A percentile compares a stretch with the other conserved stretches of the same genome.
These are phyloP conservation scores for Dittrichia graveolens DNA, from an alignment of 129 eudicot genomes.

Conservation along the genomic window DNA sequence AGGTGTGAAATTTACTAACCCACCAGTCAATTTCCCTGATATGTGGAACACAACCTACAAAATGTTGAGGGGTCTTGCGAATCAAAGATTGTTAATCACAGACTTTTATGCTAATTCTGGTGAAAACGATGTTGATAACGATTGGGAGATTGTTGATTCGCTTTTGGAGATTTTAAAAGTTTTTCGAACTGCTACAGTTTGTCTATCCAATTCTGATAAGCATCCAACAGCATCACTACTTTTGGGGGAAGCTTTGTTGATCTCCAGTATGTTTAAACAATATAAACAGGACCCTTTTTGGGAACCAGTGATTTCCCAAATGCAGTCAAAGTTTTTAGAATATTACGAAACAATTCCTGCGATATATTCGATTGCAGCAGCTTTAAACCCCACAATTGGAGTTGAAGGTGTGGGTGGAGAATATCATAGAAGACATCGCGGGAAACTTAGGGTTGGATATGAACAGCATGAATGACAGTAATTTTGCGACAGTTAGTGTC, in stretches of 20 bases:
- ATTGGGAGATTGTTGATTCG: conserved; percentile 19
- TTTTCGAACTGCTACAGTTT: conserved; percentile 1
- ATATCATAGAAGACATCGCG: conserved; percentile 16
- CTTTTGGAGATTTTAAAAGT: conserved; percentile 30
- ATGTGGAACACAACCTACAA: conserved; percentile 15
- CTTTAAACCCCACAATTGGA: conserved; percentile 21
- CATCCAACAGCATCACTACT: conserved; percentile 6
- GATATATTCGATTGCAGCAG: background rate
- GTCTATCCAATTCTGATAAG: background rate
- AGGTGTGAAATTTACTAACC: background rate
- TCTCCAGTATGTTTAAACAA: conserved; percentile 17
- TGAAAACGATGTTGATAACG: conserved; percentile 10
- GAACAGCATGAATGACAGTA: background rate
- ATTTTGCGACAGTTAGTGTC: background rate
- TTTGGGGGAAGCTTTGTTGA: conserved; percentile 16
- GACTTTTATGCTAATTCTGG: conserved; percentile 1
- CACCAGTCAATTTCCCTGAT: background rate
- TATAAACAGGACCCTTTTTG: conserved; percentile 15
- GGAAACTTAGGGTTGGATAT: conserved; percentile 1
- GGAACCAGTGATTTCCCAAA: background rate
- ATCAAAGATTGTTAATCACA: background rate
- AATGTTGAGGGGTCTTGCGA: background rate
- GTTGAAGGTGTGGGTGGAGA: conserved; percentile 15
- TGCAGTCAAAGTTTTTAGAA: conserved; percentile 10
- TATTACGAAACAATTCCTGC: conserved; percentile 14